These are phyloP conservation scores for Talaromyces sp. DNA, from an alignment of 2,329 filamentous ascomycete species.

Conservation along the genomic window DNA sequence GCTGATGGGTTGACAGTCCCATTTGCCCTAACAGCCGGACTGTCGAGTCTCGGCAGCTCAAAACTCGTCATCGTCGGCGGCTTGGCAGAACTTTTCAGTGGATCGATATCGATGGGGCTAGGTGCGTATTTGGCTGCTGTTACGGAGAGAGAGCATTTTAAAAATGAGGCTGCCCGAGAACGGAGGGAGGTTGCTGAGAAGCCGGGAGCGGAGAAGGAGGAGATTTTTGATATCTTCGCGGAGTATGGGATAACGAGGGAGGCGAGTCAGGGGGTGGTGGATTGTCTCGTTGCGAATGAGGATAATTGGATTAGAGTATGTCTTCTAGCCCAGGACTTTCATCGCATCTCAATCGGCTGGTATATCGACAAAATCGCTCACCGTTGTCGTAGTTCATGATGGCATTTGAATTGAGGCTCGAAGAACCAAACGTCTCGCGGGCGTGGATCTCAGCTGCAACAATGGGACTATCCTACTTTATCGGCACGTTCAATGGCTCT, in stretches of 20 bases:
- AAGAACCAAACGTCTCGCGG: constrained; percentile 42
- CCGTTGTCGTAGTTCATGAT: constrained; percentile 50
- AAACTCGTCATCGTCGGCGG: constrained; percentile 63
- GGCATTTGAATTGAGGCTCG: constrained; percentile 54
- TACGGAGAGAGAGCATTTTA: constrained; percentile 25
- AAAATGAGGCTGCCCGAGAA: constrained; percentile 49
- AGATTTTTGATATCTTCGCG: constrained; percentile 46
- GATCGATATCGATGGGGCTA: constrained; percentile 68
- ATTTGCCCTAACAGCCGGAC: constrained; percentile 68
- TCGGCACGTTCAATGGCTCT: constrained; percentile 22
- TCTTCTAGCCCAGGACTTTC: too few relatives aligned
- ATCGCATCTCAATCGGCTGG: too few relatives aligned
- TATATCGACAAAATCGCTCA: too few relatives aligned
- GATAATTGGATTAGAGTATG: constrained; percentile 47
- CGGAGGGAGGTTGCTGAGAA: constrained; percentile 42
- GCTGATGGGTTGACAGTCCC: constrained; percentile 70
- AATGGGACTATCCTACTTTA: constrained; percentile 32
- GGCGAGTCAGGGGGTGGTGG: constrained; percentile 47
- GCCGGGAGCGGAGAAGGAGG: constrained; percentile 46
- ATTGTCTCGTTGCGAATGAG: constrained; percentile 48
- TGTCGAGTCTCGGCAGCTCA: constrained; percentile 53
- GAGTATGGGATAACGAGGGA: constrained; percentile 48
- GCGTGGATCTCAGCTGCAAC: constrained; percentile 47
- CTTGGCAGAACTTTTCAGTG: constrained; percentile 66
- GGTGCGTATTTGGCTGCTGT: constrained; percentile 63